Conservation (phyloP, 2,329 filamentous ascomycete genomes). For the Verticillium albo-atrum region DNA sequence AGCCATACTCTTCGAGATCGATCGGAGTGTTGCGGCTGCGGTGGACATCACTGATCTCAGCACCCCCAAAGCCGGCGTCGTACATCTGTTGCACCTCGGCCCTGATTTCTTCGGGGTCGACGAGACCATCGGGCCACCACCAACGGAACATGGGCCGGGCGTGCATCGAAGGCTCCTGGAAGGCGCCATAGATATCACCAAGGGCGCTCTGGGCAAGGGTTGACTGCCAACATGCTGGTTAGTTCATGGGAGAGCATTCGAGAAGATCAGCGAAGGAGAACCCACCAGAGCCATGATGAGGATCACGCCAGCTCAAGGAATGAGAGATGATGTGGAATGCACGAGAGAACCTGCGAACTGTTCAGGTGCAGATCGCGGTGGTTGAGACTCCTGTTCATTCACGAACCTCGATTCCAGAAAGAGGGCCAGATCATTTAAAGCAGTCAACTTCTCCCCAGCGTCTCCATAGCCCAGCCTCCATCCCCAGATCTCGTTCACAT, state of each 20-base stretch:
- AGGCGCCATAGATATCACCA: neutral
- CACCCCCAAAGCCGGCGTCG: conserved; percentile 6
- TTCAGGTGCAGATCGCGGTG: neutral
- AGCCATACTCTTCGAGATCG: conserved; percentile 4
- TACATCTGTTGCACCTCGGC: conserved; percentile 7
- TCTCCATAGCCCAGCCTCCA: neutral
- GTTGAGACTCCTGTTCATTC: neutral
- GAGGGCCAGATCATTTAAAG: neutral
- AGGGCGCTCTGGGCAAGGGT: neutral
- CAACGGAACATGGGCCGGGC: conserved; percentile 7
- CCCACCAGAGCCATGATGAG: neutral
- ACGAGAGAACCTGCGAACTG: neutral
- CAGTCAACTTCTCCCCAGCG: neutral
- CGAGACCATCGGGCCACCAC: conserved; percentile 8
- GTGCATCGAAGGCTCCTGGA: conserved; percentile 4
- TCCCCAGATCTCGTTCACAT: neutral
- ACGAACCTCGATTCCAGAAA: neutral
- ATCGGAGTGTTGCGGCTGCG: conserved; percentile 1
- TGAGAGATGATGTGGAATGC: neutral
- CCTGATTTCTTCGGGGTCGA: conserved; percentile 8
- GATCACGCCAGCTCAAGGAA: neutral
- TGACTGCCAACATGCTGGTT: neutral
- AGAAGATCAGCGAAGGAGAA: neutral
- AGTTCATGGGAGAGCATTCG: no score
- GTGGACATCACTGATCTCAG: conserved; percentile 9